Base-by-base conservation (phyloP, 2,329 filamentous ascomycete genomes). In the Beauveria australis region DNA sequence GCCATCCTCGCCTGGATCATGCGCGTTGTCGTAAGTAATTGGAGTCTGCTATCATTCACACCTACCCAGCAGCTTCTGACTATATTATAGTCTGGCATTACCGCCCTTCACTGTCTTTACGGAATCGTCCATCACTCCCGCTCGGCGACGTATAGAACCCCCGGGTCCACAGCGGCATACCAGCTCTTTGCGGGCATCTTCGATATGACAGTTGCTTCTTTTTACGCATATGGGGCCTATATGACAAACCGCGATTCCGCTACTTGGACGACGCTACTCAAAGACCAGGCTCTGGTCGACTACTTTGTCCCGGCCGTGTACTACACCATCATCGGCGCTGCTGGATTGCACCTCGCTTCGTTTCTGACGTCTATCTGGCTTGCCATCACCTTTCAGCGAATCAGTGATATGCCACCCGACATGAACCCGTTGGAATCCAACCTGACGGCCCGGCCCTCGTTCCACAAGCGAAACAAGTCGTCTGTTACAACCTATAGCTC, bases 381-480 rank as follows among this genome's bases (percentile, higher is more conserved):
- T 28, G 85, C 86, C 18, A 71, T 89, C 57, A 83, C 89, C 66
- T 97, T 97, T 83, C 84, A 87, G 46, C 88, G 89, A 69, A 97
- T 97, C 67, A 80, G 86, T 5, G 79, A 81, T 22, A 81, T 97
- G 71, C 93, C 93, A 6, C 92, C 93, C 0, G 93, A 97, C 69
- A 91, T 96, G 89, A 97, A 97, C 71, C 93, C 93, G 1, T 80
- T 97, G 16, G 92, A 97, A 71, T 85, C 89, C 65, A 87, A 93
- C 68, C 77, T 96, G 61, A 97, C 92, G 1, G 86, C 90, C 12
- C 84, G 87, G 26, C 77, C 74, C 61, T 79, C 75, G 43, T 69
- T 68, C 53, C 91, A 95, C 75, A 92, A 92, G 78, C 85, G 89
- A 69, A 92, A 89, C 72, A 84, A 83, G 72, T 82, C 81, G 1